A percentile compares a stretch with the other conserved stretches of the same genome.
These are phyloP conservation scores for Ogataea minuta DNA, from an alignment of 805 yeast genomes.

Conservation along the genomic window DNA sequence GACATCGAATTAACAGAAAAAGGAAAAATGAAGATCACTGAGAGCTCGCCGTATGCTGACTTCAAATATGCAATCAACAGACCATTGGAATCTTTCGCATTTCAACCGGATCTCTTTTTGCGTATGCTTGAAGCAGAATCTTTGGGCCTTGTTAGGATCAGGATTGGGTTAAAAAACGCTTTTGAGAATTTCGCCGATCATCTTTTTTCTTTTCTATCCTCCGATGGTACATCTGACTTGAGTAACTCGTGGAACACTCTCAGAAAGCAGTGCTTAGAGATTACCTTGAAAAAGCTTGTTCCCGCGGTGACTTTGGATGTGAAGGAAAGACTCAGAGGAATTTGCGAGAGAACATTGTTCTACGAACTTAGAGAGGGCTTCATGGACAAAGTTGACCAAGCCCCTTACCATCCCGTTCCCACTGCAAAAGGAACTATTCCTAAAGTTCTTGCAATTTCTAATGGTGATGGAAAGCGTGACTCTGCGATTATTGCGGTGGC, in stretches of 20 bases:
- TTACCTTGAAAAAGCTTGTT: constrained; percentile 66
- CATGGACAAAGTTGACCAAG: constrained; percentile 77
- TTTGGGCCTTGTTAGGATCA: constrained; percentile 65
- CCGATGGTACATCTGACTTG: constrained; percentile 75
- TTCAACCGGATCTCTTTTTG: constrained; percentile 76
- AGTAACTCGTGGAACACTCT: constrained; percentile 79
- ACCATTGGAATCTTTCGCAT: constrained; percentile 68
- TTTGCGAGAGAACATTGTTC: constrained; percentile 69
- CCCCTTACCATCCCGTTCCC: constrained; percentile 84
- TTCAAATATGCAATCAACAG: constrained; percentile 88
- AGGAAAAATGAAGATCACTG: constrained; percentile 74
- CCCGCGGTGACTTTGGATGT: constrained; percentile 70
- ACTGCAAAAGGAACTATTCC: constrained; percentile 81
- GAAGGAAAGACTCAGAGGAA: constrained; percentile 76
- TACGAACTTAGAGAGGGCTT: constrained; percentile 69
- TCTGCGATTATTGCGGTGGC: constrained; percentile 86
- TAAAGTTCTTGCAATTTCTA: constrained; percentile 73
- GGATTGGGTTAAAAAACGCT: constrained; percentile 52
- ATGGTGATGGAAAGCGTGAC: constrained; percentile 81
- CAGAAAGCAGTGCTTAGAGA: constrained; percentile 62
- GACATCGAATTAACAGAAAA: constrained; percentile 81
- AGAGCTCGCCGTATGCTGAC: constrained; percentile 78
- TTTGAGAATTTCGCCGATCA: constrained; percentile 45
- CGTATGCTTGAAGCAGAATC: constrained; percentile 92
- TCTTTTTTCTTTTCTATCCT: constrained; percentile 54